These are phyloP conservation scores for Chalciporus pseudorubinellus DNA, from an alignment of 768 basidiomycete genomes.

Conservation along the genomic window DNA sequence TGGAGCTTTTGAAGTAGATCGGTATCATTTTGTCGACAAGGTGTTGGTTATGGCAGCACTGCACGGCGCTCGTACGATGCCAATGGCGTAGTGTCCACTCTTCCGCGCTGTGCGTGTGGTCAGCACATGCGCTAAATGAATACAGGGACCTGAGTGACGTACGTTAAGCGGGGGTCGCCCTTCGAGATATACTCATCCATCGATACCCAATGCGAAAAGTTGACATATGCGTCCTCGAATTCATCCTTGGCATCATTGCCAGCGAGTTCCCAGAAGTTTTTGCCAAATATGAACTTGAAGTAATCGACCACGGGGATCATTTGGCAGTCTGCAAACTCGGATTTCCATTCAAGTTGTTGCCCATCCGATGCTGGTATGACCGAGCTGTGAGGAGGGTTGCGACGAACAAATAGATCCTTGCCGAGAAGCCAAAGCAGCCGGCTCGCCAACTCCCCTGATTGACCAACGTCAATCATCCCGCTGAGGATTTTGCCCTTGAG, in stretches of 20 bases:
- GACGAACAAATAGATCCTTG: not conserved
- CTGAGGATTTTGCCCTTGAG: not conserved
- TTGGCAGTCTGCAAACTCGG: constrained; percentile 3
- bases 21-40: constrained; percentile 13
- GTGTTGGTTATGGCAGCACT: constrained; percentile 7
- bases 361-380: no score
- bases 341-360: not conserved
- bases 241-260: not conserved
- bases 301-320: constrained; percentile 4
- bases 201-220: not conserved
- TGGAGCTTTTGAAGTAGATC: constrained; percentile 12
- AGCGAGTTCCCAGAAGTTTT: not conserved
- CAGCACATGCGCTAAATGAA: no score
- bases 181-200: not conserved
- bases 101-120: not conserved
- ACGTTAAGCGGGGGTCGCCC: no score
- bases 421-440: not conserved
- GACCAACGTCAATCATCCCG: constrained; percentile 3
- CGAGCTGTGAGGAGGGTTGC: no score
- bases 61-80: constrained; percentile 10
- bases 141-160: no score
- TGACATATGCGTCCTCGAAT: not conserved
- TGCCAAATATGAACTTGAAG: constrained; percentile 6
- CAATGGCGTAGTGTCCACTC: constrained; percentile 11
- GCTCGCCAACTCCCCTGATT: not conserved